Percentiles rank a stretch among this genome's conserved stretches.
Evolutionary conservation across 1,284 basidiomycete genomes (phyloP).

Genomic region (Malassezia caprae): DNA sequence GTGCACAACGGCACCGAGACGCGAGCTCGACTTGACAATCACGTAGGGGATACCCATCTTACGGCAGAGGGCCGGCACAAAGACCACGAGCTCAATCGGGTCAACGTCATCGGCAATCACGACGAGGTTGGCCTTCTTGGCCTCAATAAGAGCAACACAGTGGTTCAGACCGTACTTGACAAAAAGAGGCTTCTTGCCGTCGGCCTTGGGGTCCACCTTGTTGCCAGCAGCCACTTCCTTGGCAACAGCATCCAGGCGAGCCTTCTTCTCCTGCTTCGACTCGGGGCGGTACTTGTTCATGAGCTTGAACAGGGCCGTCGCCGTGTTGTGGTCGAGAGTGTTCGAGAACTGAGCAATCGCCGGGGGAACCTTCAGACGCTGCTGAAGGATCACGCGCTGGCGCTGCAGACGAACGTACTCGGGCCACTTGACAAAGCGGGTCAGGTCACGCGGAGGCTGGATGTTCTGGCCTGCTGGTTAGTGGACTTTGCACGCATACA

Average conservation of each 20-base stretch:
- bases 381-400: slow-evolving; percentile 96
- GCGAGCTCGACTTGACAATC: slow-evolving; percentile 91
- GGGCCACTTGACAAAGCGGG: slow-evolving; percentile 99
- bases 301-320: slow-evolving; percentile 93
- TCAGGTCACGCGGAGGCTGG: slow-evolving; percentile 78
- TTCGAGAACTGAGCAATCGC: slow-evolving; percentile 96
- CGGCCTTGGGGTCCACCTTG: slow-evolving; percentile 47
- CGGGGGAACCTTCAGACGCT: slow-evolving; percentile 96
- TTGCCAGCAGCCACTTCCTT: slow-evolving; percentile 62
- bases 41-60: slow-evolving; percentile 99
- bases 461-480: slow-evolving; percentile 71
- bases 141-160: slow-evolving; percentile 75
- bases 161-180: slow-evolving; percentile 98
- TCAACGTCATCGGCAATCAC: slow-evolving; percentile 97
- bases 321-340: slow-evolving; percentile 98
- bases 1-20: slow-evolving; percentile 90
- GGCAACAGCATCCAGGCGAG: slow-evolving; percentile 69
- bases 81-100: slow-evolving; percentile 88
- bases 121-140: slow-evolving; percentile 94
- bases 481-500: slow-evolving; percentile 39
- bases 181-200: slow-evolving; percentile 72
- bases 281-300: slow-evolving; percentile 91
- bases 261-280: slow-evolving; percentile 95
- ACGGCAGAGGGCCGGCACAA: slow-evolving; percentile 93
- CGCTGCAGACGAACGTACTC: slow-evolving; percentile 96